Base-by-base conservation (phyloP, 2,329 filamentous ascomycete genomes). In the Alternaria sp. region DNA sequence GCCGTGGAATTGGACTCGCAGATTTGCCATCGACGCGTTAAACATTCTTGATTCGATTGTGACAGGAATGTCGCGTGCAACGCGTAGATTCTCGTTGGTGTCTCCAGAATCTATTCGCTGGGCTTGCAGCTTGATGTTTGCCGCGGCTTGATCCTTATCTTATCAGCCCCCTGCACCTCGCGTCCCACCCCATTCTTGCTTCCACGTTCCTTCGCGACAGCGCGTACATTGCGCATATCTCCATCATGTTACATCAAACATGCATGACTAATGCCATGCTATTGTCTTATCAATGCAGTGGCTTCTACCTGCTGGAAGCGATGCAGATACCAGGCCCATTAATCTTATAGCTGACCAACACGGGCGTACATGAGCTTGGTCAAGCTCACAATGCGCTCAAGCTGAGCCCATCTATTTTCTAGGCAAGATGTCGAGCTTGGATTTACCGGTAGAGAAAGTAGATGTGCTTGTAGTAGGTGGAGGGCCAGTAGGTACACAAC, bases 401-500 rank as follows among this genome's bases (percentile, higher is more conserved):
- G 21, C 55, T 49, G 41, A 14, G 44, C n/a, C n/a, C 3, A 3
- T 15, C 3, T 4, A n/a, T 5, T 20, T 6, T 8, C 12, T 10
- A 41, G 14, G n/a, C 1, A 65, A 18, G 5, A 72, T 72, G 71
- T 45, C 43, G 21, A 54, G 18, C 11, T n/a, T 23, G 37, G 60
- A 65, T 18, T 3, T 60, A 1, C 14, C 14, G 6, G 46, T 63
- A 25, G 72, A 74, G 45, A 11, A 62, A 45, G 69, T 70, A 9
- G 72, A 74, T 55, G 70, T 75, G 2, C 63, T 75, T 4, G 63
- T 74, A 10, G 70, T 73, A 53, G 73, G 73, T 46, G 83, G 83
- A 33, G 83, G 83, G 6, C 84, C 83, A 5, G 82, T 84, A 15
- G 83, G 83, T 77, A 76, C 72, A 26, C 65, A 15, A 10, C 23